Percentiles rank a stretch among this genome's conserved stretches.
Conservation (phyloP, 257 asterid genomes). For the Solanum virginianum region DNA sequence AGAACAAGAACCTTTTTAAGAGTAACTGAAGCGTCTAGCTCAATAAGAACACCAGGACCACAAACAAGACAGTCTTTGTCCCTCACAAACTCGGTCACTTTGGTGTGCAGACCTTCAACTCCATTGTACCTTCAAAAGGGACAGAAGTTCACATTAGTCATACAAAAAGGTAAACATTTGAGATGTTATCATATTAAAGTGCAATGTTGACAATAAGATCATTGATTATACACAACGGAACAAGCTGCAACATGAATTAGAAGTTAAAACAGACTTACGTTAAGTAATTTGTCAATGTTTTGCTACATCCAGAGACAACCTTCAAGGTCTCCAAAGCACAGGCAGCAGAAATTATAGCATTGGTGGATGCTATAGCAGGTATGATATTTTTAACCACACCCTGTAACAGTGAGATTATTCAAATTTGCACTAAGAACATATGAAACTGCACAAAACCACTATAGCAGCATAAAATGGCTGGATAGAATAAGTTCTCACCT, state of each 20-base stretch:
- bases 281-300: constrained; percentile 65
- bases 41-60: constrained; percentile 96
- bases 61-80: constrained; percentile 86
- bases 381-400: constrained; percentile 98
- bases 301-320: constrained; percentile 94
- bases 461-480: not conserved
- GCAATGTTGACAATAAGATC: not conserved
- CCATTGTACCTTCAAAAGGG: constrained; percentile 64
- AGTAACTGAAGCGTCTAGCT: constrained; percentile 64
- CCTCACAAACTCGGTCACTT: constrained; percentile 80
- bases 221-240: not conserved
- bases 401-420: constrained; percentile 15
- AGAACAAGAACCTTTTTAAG: constrained; percentile 51
- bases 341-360: constrained; percentile 92
- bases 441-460: not conserved
- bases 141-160: not conserved
- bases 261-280: constrained; percentile 39
- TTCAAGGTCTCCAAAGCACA: constrained; percentile 97
- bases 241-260: not conserved
- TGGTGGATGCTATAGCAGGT: constrained; percentile 98
- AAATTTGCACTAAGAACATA: not conserved
- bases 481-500: not conserved
- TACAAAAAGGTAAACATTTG: not conserved
- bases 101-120: constrained; percentile 88
- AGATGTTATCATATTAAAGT: not conserved